These are phyloP conservation scores for Starmerella sirachaensis DNA, from an alignment of 805 yeast genomes.

Conservation along the genomic window DNA sequence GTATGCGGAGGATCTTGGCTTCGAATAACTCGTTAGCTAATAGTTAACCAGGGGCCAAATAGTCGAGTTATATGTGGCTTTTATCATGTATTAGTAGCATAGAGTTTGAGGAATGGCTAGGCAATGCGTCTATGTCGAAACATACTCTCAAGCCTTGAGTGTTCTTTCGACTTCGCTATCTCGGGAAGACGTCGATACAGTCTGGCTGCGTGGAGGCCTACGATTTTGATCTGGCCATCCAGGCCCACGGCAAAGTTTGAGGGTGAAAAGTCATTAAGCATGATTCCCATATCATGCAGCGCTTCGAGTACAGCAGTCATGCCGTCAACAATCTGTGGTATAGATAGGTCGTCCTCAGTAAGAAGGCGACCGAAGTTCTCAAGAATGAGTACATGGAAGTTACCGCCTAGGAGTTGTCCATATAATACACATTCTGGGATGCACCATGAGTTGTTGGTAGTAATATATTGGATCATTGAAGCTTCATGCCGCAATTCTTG, in stretches of 20 bases:
- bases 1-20: constrained; percentile 68
- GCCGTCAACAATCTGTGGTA: constrained; percentile 3
- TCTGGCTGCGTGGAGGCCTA: constrained; percentile 18
- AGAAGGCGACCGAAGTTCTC: constrained; percentile 21
- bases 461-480: constrained; percentile 20
- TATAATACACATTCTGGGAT: constrained; percentile 18
- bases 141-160: constrained; percentile 2
- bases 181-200: constrained; percentile 20
- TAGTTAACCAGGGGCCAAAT: no score
- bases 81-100: no score
- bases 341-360: constrained; percentile 12
- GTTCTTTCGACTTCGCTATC: constrained; percentile 17
- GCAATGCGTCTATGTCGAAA: no score
- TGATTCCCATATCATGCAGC: constrained; percentile 16
- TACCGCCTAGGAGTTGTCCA: constrained; percentile 15
- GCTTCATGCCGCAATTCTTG: constrained; percentile 15
- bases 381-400: constrained; percentile 20
- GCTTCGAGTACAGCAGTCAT: constrained; percentile 17
- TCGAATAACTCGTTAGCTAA: no score
- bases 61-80: no score
- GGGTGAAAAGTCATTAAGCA: constrained; percentile 17
- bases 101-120: no score
- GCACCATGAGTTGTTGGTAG: constrained; percentile 1
- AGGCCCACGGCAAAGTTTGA: background rate
- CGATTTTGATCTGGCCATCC: constrained; percentile 6